Conservation (phyloP, 139 green algal genomes). For the Chlamydomonas sphaeroides region DNA sequence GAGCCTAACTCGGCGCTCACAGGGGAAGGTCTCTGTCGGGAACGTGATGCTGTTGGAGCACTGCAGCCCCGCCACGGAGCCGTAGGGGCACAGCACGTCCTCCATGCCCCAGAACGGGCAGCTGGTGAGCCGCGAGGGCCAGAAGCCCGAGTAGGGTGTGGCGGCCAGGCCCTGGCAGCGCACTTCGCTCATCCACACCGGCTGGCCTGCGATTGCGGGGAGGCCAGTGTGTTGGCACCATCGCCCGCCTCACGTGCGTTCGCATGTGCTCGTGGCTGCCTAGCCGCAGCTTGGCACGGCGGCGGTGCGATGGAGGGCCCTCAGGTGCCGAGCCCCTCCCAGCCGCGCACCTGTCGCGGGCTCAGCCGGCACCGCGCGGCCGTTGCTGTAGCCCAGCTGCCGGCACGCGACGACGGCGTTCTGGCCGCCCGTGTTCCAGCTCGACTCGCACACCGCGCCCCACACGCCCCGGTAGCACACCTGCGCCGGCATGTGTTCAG, state of each 20-base stretch:
- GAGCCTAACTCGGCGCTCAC: neutral
- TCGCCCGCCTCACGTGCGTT: too few relatives aligned
- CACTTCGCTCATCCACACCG: slow-evolving; percentile 24
- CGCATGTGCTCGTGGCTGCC: too few relatives aligned
- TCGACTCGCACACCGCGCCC: slow-evolving; percentile 21
- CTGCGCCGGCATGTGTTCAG: too few relatives aligned
- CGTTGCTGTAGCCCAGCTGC: slow-evolving; percentile 1
- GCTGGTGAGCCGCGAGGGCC: neutral
- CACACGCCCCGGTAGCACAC: slow-evolving; percentile 23
- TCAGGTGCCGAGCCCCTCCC: too few relatives aligned
- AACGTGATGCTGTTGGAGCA: neutral
- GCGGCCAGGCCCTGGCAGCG: neutral
- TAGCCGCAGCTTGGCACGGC: too few relatives aligned
- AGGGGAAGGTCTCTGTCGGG: neutral
- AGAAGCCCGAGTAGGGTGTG: neutral
- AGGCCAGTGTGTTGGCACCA: too few relatives aligned
- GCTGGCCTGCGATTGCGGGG: too few relatives aligned
- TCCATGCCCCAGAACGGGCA: slow-evolving; percentile 34
- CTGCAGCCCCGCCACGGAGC: neutral
- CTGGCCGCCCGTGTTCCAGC: neutral
- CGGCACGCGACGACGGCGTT: slow-evolving; percentile 9
- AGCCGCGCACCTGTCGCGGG: neutral
- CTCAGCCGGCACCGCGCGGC: neutral
- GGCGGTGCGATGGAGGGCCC: too few relatives aligned
- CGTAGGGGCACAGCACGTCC: neutral